Conservation (phyloP, 441 rosid species). For the Gossypium schwendimanii region DNA sequence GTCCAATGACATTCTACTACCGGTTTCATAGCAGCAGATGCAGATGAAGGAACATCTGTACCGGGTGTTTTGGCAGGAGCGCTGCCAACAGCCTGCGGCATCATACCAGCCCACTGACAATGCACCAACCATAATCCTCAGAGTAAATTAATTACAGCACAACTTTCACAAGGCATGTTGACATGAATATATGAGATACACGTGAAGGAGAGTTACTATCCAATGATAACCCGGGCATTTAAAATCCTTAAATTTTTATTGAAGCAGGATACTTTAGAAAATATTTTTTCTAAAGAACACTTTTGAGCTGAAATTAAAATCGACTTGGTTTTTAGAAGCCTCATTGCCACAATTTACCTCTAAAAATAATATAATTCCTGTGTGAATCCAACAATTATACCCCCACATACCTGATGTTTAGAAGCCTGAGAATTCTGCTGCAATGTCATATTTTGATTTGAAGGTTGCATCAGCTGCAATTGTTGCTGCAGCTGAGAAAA, state of each 20-base stretch:
- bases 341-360: not conserved
- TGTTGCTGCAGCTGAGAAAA: slow-evolving; percentile 95
- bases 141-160: not conserved
- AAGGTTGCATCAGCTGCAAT: slow-evolving; percentile 82
- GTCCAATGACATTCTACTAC: slow-evolving; percentile 73
- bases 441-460: slow-evolving; percentile 44
- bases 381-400: not conserved
- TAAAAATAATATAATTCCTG: not conserved
- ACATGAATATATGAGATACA: not conserved
- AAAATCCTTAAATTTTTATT: not conserved
- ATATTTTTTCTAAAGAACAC: not conserved
- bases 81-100: slow-evolving; percentile 37
- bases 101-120: slow-evolving; percentile 59
- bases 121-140: slow-evolving; percentile 6
- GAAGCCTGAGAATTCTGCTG: slow-evolving; percentile 53
- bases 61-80: slow-evolving; percentile 35
- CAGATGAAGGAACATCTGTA: slow-evolving; percentile 42
- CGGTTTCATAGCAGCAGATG: slow-evolving; percentile 28
- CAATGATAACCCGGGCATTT: not conserved
- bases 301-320: not conserved
- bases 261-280: not conserved
- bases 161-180: not conserved
- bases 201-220: not conserved
- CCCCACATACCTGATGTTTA: slow-evolving; percentile 61
- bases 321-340: not conserved